phyloP scores from a whole-genome alignment of 2,329 filamentous ascomycete species.

The Rhexocercosporidium sp. region DNA sequence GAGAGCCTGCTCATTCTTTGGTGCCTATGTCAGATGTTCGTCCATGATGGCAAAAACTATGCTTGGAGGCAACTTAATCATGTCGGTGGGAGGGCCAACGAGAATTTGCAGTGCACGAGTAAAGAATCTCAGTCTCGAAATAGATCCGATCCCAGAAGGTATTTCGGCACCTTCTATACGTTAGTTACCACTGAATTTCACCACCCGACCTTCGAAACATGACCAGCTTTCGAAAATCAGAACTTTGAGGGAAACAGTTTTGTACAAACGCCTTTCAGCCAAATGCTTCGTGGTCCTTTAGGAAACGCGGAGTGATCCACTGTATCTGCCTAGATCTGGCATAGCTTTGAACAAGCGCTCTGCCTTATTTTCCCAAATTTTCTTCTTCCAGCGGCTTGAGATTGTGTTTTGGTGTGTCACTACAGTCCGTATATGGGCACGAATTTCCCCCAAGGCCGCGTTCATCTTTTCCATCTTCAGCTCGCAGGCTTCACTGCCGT shows the following conservation, averaged over 20 bases:
- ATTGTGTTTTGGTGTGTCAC: neutral
- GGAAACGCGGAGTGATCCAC: neutral
- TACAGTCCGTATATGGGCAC: neutral
- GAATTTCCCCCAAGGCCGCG: neutral
- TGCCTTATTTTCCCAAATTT: neutral
- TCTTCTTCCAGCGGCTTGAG: neutral
- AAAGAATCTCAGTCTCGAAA: neutral
- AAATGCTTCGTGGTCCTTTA: neutral
- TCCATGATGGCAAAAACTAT: neutral
- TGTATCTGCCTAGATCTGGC: neutral
- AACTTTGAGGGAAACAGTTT: neutral
- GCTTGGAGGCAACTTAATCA: neutral
- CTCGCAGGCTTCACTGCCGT: neutral
- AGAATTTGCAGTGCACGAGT: neutral
- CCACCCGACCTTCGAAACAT: neutral
- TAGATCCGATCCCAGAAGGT: neutral
- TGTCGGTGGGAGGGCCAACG: neutral
- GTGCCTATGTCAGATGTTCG: neutral
- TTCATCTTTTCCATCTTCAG: neutral
- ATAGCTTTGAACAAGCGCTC: neutral
- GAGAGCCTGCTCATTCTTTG: neutral
- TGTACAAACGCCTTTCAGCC: neutral
- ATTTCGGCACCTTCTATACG: neutral
- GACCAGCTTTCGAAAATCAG: neutral
- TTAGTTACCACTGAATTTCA: neutral